A percentile compares a stretch with the other conserved stretches of the same genome.
phyloP scores from a whole-genome alignment of 306 rosid species.

The Dryas drummondii region DNA sequence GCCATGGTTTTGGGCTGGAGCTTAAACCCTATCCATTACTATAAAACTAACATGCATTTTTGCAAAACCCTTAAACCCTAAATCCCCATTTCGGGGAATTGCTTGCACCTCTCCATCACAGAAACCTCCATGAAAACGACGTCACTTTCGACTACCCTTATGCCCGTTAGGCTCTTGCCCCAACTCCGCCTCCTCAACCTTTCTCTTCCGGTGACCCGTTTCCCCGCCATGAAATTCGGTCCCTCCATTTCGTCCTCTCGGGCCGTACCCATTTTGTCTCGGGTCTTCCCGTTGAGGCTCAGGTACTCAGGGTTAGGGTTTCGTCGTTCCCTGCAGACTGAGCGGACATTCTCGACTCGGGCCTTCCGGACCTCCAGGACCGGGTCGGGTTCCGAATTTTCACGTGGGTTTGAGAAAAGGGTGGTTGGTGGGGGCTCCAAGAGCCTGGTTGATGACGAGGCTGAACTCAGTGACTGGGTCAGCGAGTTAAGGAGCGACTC shows the following conservation, averaged over 20 bases:
- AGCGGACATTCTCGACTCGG: slow-evolving; percentile 45
- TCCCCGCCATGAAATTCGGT: slow-evolving; percentile 45
- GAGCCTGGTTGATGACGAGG: slow-evolving; percentile 81
- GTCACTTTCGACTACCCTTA: slow-evolving; percentile 18
- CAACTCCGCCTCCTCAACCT: slow-evolving; percentile 56
- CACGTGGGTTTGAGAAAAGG: slow-evolving; percentile 24
- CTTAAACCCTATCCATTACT: background rate
- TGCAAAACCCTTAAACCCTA: slow-evolving; percentile 14
- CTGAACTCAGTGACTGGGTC: slow-evolving; percentile 85
- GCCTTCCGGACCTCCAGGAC: slow-evolving; percentile 27
- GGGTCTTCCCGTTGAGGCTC: slow-evolving; percentile 56
- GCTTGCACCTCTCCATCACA: background rate
- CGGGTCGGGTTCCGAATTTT: slow-evolving; percentile 31
- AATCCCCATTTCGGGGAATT: slow-evolving; percentile 15
- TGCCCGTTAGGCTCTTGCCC: slow-evolving; percentile 60
- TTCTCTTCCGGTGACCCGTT: slow-evolving; percentile 30
- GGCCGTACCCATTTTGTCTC: slow-evolving; percentile 39
- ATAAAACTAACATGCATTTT: background rate
- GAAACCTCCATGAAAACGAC: slow-evolving; percentile 13
- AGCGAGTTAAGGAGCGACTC: slow-evolving; percentile 51
- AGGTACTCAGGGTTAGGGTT: slow-evolving; percentile 30
- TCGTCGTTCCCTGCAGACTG: slow-evolving; percentile 28
- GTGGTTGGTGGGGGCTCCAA: slow-evolving; percentile 38
- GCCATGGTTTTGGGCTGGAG: too few species aligned
- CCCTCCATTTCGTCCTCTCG: slow-evolving; percentile 27